A percentile compares a stretch with the other conserved stretches of the same genome.
Conservation (phyloP, 2,329 filamentous ascomycete species). For the Diaporthe aspalathi region DNA sequence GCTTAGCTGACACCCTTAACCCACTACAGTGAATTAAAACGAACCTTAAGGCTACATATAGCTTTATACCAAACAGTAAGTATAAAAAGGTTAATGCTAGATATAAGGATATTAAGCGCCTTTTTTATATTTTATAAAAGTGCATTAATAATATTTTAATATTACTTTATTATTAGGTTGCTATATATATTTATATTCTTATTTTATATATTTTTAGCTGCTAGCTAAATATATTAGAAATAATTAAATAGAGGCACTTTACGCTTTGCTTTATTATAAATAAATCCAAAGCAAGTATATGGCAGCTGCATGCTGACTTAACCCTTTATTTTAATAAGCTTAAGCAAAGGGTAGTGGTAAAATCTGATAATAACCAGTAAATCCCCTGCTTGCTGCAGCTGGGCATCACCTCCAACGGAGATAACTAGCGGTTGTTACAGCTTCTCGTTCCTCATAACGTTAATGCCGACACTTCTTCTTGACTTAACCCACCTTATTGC, state of each 20-base stretch:
- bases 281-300: not conserved
- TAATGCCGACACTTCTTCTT: not conserved
- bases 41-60: not conserved
- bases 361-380: not conserved
- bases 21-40: not conserved
- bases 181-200: not conserved
- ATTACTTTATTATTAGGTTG: not conserved
- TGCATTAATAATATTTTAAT: not conserved
- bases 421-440: not conserved
- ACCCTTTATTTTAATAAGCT: slow-evolving; percentile 1
- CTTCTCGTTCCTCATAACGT: not conserved
- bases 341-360: not conserved
- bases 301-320: not conserved
- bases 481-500: not conserved
- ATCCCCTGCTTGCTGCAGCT: not conserved
- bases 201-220: not conserved
- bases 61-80: not conserved
- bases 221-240: not conserved
- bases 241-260: not conserved
- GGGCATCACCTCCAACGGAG: not conserved
- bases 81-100: not conserved
- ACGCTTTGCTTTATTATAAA: not conserved
- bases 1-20: not conserved
- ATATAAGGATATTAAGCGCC: not conserved
- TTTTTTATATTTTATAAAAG: not conserved